Evolutionary conservation across 331 rosid species (phyloP), one percentile per base, ranked within the genome.

Genomic region (Acacia concinna): DNA sequence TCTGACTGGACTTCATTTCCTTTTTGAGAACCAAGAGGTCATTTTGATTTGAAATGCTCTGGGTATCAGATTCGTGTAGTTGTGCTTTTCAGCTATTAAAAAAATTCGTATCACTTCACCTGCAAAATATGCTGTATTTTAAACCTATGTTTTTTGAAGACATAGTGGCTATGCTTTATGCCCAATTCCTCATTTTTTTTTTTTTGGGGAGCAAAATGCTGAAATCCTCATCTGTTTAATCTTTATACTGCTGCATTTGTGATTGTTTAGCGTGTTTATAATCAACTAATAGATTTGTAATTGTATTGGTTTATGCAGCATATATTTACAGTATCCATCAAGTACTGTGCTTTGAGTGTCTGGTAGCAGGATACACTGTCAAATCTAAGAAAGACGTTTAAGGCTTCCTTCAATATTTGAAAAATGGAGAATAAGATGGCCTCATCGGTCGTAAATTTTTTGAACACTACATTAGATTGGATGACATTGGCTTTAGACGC

Each of bases 381-480:
- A 10, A 47, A 67, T 83, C 79, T 68, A 44, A 73, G 78, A 78
- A 78, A 74, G 47, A 43, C 40, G 67, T 49, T 69, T 79, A 83
- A 78, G 43, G 79, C 41, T 69, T 74, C 31, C 7, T 57, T 74
- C 74, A 7, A 40, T 52, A 17, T 71, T 81, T 73, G 82, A 35
- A 76, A 76, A 79, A 78, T 68, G 20, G 25, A 68, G 78, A 76
- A 65, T 59, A 78, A 37, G 83, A 89, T 91, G 97, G 87, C 84
- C 73, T 84, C 92, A 18, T 37, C 77, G 75, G 75, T 91, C 71
- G 20, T 85, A 80, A 80, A 82, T 15, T 52, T 90, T 73, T 54
- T 85, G 25, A 93, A 93, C 83, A 74, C 89, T n/a, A 65, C 94
- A 14, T 32, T 90, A 72, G 85, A 88, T 49, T 85, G 94, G 97